Base-by-base conservation (phyloP, 2,329 filamentous ascomycete species). In the Ophiostoma triangulosporum region DNA sequence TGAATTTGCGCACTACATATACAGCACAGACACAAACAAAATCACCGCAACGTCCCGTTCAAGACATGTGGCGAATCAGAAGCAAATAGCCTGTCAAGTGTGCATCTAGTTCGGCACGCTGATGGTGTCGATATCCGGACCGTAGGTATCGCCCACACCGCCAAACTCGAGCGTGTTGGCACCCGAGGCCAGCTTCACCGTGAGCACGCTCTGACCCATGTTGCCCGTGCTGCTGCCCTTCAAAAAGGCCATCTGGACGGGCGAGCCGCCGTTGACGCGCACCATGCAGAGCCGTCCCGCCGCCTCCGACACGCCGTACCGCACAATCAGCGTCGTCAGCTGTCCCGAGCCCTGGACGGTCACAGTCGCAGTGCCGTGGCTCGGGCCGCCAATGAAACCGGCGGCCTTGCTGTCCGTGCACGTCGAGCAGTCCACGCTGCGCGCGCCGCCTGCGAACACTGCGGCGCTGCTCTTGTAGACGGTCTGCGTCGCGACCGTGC, bases 301-400 rank as follows among this genome's bases (percentile, higher is more conserved):
- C 0, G 60, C 69, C 58, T 83, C 77, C 0, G 77, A 77, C 56
- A 83, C 82, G 27, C 70, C 63, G 61, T 80, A 76, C 59, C 76
- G 72, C 54, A 83, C 69, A 1, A 73, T 64, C n/a, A 83, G 65
- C 0, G 78, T 78, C 0, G 70, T 75, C 12, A 66, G 63, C 1
- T 70, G 71, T 0, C 68, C 65, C 0, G 63, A 69, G 43, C 20
- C 26, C 2, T 65, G 6, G 4, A 35, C 26, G 1, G 45, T 49
- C 45, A 83, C 75, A 0, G 70, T 71, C 2, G 79, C 66, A 0
- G 68, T 71, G 0, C 75, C 76, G 11, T 50, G 66, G 0, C 66
- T 60, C 0, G 67, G 60, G 0, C 77, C 76, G 1, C 81, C 81
- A 3, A 77, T 67, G 31, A 77, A 81, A 0, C 80, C 80, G 0